Conservation (phyloP, 2,329 filamentous ascomycete species). For the Tolypocladium paradoxum region DNA sequence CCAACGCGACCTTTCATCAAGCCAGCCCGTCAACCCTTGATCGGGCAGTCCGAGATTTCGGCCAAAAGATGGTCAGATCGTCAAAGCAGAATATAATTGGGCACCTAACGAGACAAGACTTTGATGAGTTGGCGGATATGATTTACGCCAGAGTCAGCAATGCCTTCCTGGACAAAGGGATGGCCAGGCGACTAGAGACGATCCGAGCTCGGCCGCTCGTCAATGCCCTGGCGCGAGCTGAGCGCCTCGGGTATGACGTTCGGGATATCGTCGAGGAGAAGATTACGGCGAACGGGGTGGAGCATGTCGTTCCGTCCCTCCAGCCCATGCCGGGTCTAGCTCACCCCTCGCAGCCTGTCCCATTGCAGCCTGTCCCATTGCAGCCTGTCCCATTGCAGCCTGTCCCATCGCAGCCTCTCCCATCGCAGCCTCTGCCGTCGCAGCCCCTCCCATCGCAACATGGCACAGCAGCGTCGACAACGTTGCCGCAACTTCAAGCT, state of each 20-base stretch:
- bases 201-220: constrained; percentile 44
- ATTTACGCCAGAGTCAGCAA: constrained; percentile 37
- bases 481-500: background rate
- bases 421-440: background rate
- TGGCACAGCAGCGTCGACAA: background rate
- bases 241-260: constrained; percentile 45
- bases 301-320: constrained; percentile 26
- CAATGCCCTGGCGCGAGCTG: constrained; percentile 44
- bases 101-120: constrained; percentile 26
- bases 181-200: constrained; percentile 40
- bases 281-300: constrained; percentile 13
- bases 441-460: background rate
- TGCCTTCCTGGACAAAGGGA: constrained; percentile 38
- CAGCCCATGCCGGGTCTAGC: constrained; percentile 6
- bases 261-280: constrained; percentile 36
- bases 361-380: background rate
- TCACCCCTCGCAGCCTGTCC: background rate
- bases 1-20: constrained; percentile 39
- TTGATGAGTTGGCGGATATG: constrained; percentile 33
- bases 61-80: constrained; percentile 28
- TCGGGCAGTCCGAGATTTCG: constrained; percentile 33
- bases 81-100: constrained; percentile 30
- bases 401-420: background rate
- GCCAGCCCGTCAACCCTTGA: constrained; percentile 25
- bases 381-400: no score